These are phyloP conservation scores for Boletus barrowsii DNA, from an alignment of 768 basidiomycete species.

Conservation along the genomic window DNA sequence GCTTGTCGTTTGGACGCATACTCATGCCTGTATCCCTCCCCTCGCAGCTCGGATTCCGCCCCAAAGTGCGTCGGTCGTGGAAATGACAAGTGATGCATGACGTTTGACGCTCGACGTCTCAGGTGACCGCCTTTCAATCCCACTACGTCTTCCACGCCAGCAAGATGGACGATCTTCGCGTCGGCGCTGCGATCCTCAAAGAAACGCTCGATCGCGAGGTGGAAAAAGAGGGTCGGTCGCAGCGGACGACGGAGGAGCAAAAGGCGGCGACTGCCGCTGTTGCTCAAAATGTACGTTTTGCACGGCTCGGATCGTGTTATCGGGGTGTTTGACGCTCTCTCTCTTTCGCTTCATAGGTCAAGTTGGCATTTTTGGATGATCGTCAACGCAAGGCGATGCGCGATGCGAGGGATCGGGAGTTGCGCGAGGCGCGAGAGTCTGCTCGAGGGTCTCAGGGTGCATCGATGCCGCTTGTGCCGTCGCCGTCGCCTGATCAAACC, in stretches of 20 bases:
- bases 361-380: constrained; percentile 77
- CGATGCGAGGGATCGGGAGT: constrained; percentile 60
- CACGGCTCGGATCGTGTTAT: background rate
- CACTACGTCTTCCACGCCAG: constrained; percentile 61
- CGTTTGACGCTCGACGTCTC: background rate
- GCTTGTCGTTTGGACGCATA: too few relatives aligned
- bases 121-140: constrained; percentile 75
- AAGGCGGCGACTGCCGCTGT: constrained; percentile 56
- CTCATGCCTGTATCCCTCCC: background rate
- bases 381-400: constrained; percentile 52
- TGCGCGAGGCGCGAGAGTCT: constrained; percentile 40
- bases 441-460: constrained; percentile 2
- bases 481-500: background rate
- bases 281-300: constrained; percentile 49
- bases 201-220: constrained; percentile 57
- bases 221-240: constrained; percentile 45
- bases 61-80: constrained; percentile 47
- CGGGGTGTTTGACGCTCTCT: background rate
- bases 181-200: constrained; percentile 63
- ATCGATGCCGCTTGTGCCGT: background rate
- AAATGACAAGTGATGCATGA: background rate
- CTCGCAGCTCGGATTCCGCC: constrained; percentile 66
- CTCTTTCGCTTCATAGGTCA: constrained; percentile 58
- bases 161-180: constrained; percentile 51
- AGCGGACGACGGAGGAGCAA: constrained; percentile 49